Evolutionary conservation across 176 grass and related monocot species (phyloP), one percentile per base, ranked within the genome.

Genomic region (Tillandsia fasciculata): DNA sequence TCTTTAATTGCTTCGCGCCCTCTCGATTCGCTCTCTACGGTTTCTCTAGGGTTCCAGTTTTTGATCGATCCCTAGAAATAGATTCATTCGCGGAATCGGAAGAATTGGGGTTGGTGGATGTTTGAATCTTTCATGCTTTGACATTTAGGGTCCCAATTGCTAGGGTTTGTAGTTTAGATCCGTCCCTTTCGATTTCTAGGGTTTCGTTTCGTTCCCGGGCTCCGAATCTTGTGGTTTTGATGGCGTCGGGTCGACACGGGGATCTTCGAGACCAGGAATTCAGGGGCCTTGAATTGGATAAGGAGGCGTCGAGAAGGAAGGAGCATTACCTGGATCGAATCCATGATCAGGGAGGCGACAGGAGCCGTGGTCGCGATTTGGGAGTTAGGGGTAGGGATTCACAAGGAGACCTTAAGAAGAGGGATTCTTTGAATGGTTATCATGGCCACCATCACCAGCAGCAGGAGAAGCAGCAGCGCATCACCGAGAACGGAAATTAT

Each of bases 201-300:
- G 51, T 68, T 13, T 22, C 56, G 17, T 61, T 18, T 49, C 28
- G 33, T 67, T 49, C 65, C 1, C 6, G 14, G 13, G 28, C n/a
- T 61, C 10, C 33, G 33, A 42, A 42, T 61, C 56, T 61, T 61
- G 56, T 18, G 15, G 66, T 17, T 2, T 18, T 63, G 49, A 88
- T 88, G 86, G 86, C 78, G 0, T 66, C 78, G 13, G 74, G 71
- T 23, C 74, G 74, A 12, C 78, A 84, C 66, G 81, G 49, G 5
- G 81, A 70, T 6, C 56, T 75, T n/a, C 53, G 70, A 67, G 51
- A 79, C 49, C 52, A 48, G 63, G 81, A 78, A 18, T 49, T 59
- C 70, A 81, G 75, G 86, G 71, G 74, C 66, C 74, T 74, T 66
- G 81, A 78, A 50, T 11, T 13, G 63, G 74, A 78, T 59, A 13